Evolutionary conservation across 495 filamentous ascomycete species (phyloP).

Genomic region (Daldinia concentrica): DNA sequence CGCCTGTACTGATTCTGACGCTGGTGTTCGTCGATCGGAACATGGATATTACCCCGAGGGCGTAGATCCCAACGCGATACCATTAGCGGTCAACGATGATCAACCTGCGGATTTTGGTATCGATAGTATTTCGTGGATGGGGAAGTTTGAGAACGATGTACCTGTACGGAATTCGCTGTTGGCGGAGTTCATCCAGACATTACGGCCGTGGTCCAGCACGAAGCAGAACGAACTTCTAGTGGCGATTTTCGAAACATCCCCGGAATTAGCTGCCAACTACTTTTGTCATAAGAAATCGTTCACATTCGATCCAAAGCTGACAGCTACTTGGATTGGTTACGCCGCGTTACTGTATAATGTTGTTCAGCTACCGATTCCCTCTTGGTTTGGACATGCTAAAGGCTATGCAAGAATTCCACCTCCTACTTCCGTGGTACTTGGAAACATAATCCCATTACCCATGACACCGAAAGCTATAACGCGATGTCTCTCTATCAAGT

Average conservation of each 20-base stretch:
- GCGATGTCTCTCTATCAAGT: conserved; percentile 78
- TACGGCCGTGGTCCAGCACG: conserved; percentile 83
- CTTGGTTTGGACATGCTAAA: conserved; percentile 66
- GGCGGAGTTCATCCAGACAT: conserved; percentile 75
- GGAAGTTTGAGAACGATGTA: conserved; percentile 70
- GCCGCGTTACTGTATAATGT: conserved; percentile 84
- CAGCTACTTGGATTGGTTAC: conserved; percentile 93
- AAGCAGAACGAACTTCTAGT: conserved; percentile 84
- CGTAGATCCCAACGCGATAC: conserved; percentile 63
- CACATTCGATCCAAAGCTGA: conserved; percentile 87
- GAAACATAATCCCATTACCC: conserved; percentile 87
- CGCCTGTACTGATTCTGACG: conserved; percentile 74
- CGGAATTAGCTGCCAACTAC: conserved; percentile 86
- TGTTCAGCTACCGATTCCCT: conserved; percentile 76
- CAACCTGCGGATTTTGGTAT: conserved; percentile 72
- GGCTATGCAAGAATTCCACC: conserved; percentile 73
- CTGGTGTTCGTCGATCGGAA: conserved; percentile 73
- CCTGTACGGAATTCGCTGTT: conserved; percentile 79
- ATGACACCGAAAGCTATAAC: conserved; percentile 78
- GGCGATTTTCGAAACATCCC: conserved; percentile 78
- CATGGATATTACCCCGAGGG: conserved; percentile 79
- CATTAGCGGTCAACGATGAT: conserved; percentile 50
- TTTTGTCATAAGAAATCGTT: conserved; percentile 83
- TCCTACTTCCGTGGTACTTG: conserved; percentile 76
- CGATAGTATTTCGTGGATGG: conserved; percentile 72